Base-by-base conservation (phyloP, 2,329 filamentous ascomycete species). In the Ophiostoma australiae region DNA sequence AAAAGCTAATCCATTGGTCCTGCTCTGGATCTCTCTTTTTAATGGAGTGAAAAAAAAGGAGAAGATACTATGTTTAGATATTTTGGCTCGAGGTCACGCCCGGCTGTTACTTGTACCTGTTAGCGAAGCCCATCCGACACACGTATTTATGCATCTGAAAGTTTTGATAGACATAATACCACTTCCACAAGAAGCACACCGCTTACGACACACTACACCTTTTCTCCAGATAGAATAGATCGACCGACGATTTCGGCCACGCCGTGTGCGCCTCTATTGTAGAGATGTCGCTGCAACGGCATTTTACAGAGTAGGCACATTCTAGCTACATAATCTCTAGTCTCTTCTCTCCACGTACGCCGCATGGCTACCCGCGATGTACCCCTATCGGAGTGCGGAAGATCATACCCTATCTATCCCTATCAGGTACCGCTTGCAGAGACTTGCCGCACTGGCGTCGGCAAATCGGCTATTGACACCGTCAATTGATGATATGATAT, bases 221-320 rank as follows among this genome's bases (percentile, higher is more conserved):
- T 2, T 39, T 65, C 61, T 37, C 61, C 61, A 31, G 27, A 31
- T 31, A 31, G 27, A 31, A 65, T 65, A 65, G 61, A 65, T 65
- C 61, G 61, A 65, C 61, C 15, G 27, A 65, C 61, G 61, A 17
- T n/a, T 39, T 33, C 61, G 61, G 61, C 61, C 61, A 65, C n/a
- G 31, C 61, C 61, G 61, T 65, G 61, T 65, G 61, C 61, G 37
- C 33, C 20, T 35, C 27, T n/a, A 37, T n/a, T 20, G 2, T 65
- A n/a, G 33, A 31, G 4, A 41, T 15, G 13, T 15, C 13, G 13
- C 44, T 48, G 17, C 20, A 48, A 7, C 17, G 7, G 20, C 6
- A 15, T 48, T 20, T n/a, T 27, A 48, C 44, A 6, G 13, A 20
- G 13, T 48, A 58, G 52, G 44, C 44, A 48, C 23, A 31, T 27